Conservation (phyloP, 1,139 yeast genomes). For the Candida sp. region DNA sequence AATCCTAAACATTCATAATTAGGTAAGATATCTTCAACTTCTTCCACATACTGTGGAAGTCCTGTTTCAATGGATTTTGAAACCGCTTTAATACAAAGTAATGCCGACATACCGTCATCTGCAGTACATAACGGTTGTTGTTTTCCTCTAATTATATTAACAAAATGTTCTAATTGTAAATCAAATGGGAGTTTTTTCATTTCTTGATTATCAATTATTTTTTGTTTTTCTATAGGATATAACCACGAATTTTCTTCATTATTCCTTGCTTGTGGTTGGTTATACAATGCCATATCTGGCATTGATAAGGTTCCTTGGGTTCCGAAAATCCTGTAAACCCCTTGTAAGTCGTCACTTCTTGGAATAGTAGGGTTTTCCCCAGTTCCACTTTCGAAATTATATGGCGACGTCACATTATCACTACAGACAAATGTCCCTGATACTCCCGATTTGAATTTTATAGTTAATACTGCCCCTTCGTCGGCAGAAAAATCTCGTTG, state of each 20-base stretch:
- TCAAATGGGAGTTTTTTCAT: conserved; percentile 29
- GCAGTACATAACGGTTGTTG: conserved; percentile 30
- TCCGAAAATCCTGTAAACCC: conserved; percentile 40
- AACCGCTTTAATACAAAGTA: conserved; percentile 33
- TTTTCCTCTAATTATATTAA: conserved; percentile 28
- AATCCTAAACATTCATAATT: conserved; percentile 9
- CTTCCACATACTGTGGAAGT: conserved; percentile 28
- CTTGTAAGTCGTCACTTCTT: conserved; percentile 25
- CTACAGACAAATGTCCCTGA: conserved; percentile 42
- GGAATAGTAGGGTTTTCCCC: conserved; percentile 45
- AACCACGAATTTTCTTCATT: conserved; percentile 20
- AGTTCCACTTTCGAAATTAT: conserved; percentile 39
- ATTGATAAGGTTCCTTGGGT: conserved; percentile 38
- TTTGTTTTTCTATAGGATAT: conserved; percentile 13
- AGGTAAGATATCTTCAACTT: conserved; percentile 21
- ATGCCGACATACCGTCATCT: conserved; percentile 38
- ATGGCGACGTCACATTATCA: conserved; percentile 41
- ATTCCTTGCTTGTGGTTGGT: conserved; percentile 16
- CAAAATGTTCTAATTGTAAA: conserved; percentile 36
- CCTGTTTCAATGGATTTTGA: conserved; percentile 32
- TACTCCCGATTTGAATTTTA: conserved; percentile 34
- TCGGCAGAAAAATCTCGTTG: conserved; percentile 34
- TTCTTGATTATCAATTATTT: conserved; percentile 12
- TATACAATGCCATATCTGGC: conserved; percentile 38
- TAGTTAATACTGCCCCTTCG: conserved; percentile 41